Evolutionary conservation across 2,329 filamentous ascomycete genomes (phyloP).

Genomic region (Colletotrichum gigasporum): DNA sequence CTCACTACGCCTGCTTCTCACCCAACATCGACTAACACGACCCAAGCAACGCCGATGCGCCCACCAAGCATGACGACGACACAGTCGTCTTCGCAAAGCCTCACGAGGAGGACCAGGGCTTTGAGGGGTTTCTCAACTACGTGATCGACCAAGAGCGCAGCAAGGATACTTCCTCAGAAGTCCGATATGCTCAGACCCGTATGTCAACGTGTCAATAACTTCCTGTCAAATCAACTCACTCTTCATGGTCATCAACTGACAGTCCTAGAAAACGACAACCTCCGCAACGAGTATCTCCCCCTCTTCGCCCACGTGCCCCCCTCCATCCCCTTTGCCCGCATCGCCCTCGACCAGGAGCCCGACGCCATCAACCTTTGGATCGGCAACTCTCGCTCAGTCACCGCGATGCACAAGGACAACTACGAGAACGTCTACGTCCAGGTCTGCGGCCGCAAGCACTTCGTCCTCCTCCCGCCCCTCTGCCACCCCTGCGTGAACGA

Average conservation of each 20-base stretch:
- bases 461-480: conserved; percentile 77
- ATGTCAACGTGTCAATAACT: conserved; percentile 30
- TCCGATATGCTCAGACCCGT: conserved; percentile 82
- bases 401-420: conserved; percentile 82
- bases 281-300: conserved; percentile 74
- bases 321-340: conserved; percentile 76
- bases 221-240: background rate
- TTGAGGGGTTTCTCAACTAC: conserved; percentile 69
- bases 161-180: conserved; percentile 47
- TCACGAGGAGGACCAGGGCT: conserved; percentile 71
- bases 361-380: conserved; percentile 89
- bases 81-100: conserved; percentile 74
- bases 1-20: background rate
- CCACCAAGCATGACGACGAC: conserved; percentile 48
- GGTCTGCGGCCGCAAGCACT: conserved; percentile 77
- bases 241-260: background rate
- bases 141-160: conserved; percentile 53
- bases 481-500: conserved; percentile 77
- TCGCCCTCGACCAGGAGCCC: conserved; percentile 70
- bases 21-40: conserved; percentile 7
- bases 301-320: conserved; percentile 71
- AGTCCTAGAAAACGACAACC: conserved; percentile 78
- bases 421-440: conserved; percentile 90
- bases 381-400: conserved; percentile 75
- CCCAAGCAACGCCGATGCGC: conserved; percentile 60